These are phyloP conservation scores for Dioscorea alata DNA, from an alignment of 106 monocot species.

Conservation along the genomic window DNA sequence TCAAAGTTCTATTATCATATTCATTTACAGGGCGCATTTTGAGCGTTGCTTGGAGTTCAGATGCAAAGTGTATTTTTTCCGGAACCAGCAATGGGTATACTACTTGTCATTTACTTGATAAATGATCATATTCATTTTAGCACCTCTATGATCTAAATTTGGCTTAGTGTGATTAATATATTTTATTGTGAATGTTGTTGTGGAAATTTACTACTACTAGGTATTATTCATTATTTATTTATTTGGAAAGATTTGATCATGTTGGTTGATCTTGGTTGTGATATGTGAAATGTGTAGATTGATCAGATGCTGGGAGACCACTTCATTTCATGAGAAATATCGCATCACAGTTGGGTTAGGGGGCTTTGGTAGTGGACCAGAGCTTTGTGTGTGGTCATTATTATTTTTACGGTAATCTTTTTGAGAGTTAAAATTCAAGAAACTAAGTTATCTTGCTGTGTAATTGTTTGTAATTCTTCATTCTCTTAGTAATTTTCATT, in stretches of 20 bases:
- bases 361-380: slow-evolving; percentile 50
- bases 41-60: slow-evolving; percentile 84
- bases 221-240: no score
- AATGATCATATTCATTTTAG: no score
- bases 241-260: no score
- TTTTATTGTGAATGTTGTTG: no score
- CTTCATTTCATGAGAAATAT: slow-evolving; percentile 56
- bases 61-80: slow-evolving; percentile 73
- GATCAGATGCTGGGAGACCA: slow-evolving; percentile 83
- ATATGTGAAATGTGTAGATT: slow-evolving; percentile 32
- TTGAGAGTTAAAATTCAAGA: neutral
- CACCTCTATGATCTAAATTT: no score
- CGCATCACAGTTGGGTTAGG: slow-evolving; percentile 88
- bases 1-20: neutral
- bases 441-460: neutral
- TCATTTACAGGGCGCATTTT: slow-evolving; percentile 59
- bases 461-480: neutral
- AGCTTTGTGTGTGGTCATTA: slow-evolving; percentile 89
- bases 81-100: slow-evolving; percentile 92
- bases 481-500: neutral
- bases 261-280: no score
- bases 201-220: no score
- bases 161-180: no score
- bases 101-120: neutral
- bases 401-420: slow-evolving; percentile 61